These are phyloP conservation scores for Cucurbita argyrosperma DNA, from an alignment of 306 rosid species.

Conservation along the genomic window DNA sequence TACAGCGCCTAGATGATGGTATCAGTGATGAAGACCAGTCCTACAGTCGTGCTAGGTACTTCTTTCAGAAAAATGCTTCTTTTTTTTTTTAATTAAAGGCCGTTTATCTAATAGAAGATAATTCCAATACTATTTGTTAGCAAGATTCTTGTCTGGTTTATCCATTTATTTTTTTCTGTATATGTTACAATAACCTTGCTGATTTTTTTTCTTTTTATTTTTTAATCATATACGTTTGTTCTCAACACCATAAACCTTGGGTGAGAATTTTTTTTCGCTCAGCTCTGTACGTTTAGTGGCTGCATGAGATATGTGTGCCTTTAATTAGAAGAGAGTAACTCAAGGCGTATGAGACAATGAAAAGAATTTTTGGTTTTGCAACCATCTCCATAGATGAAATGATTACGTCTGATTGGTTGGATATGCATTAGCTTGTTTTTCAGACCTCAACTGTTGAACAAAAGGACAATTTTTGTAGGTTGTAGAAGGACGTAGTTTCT, in stretches of 20 bases:
- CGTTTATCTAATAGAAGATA: not conserved
- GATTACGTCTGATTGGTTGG: not conserved
- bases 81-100: not conserved
- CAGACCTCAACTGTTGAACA: not conserved
- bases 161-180: not conserved
- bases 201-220: not conserved
- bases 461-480: not conserved
- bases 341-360: not conserved
- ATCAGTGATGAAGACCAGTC: conserved; percentile 49
- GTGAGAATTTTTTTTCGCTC: not conserved
- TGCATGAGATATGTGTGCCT: not conserved
- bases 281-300: not conserved
- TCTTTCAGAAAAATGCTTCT: not conserved
- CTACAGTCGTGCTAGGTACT: conserved; percentile 42
- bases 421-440: not conserved
- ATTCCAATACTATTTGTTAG: not conserved
- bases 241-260: not conserved
- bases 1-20: conserved; percentile 59
- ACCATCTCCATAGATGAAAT: not conserved
- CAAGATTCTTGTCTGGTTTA: not conserved
- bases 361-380: too few relatives aligned
- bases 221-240: not conserved
- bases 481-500: not conserved
- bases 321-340: not conserved
- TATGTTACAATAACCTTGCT: not conserved